Conservation (phyloP, 2,329 filamentous ascomycete species). For the Ophiostoma fasciatum region DNA sequence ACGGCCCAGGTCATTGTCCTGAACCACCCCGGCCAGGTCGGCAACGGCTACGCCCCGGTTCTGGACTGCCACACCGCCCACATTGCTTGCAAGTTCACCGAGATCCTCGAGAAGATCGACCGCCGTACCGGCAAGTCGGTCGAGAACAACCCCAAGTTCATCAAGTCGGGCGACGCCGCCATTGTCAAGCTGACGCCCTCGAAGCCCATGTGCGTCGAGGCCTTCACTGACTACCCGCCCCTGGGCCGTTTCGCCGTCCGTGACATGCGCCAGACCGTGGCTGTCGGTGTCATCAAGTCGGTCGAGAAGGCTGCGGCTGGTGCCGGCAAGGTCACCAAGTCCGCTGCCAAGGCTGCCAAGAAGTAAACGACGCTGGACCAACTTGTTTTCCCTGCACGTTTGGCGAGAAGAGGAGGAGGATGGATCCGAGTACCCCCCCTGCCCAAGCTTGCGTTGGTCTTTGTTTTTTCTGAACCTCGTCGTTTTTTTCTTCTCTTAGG, state of each 20-base stretch:
- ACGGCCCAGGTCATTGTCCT: slow-evolving; percentile 99
- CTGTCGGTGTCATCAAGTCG: slow-evolving; percentile 89
- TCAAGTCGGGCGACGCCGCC: slow-evolving; percentile 99
- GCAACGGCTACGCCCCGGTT: slow-evolving; percentile 97
- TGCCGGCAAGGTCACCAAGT: slow-evolving; percentile 55
- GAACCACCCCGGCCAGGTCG: slow-evolving; percentile 99
- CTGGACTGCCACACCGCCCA: slow-evolving; percentile 99
- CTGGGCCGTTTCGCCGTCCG: slow-evolving; percentile 99
- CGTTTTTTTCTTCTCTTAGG: too few species aligned
- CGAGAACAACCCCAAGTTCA: slow-evolving; percentile 91
- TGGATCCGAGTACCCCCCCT: too few species aligned
- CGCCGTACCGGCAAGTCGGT: slow-evolving; percentile 98
- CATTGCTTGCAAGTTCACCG: slow-evolving; percentile 99
- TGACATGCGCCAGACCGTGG: slow-evolving; percentile 89
- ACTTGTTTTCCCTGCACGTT: too few species aligned
- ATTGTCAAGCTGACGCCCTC: slow-evolving; percentile 99
- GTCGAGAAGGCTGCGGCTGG: slow-evolving; percentile 49
- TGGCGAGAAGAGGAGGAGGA: too few species aligned
- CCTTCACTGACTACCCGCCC: slow-evolving; percentile 98
- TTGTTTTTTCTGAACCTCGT: too few species aligned
- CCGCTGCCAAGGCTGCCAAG: slow-evolving; percentile 59
- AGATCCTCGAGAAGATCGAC: slow-evolving; percentile 99
- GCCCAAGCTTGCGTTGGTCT: too few species aligned
- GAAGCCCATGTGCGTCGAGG: slow-evolving; percentile 99
- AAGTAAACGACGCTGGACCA: slow-evolving; percentile 37